Conservation (phyloP, 768 basidiomycete species). For the Leucosporidium yakuticum region DNA sequence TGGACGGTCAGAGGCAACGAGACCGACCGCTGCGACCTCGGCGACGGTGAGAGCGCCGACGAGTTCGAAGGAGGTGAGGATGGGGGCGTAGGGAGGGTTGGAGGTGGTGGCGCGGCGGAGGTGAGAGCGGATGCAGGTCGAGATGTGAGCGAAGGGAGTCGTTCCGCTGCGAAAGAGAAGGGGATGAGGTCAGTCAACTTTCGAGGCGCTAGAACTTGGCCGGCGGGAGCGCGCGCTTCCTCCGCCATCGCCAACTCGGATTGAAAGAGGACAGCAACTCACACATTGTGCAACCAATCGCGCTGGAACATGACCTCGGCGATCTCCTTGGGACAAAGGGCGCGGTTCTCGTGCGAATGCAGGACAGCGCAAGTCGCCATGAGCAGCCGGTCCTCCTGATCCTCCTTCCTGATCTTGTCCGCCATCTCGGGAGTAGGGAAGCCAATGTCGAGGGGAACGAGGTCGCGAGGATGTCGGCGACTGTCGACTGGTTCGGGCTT, state of each 20-base stretch:
- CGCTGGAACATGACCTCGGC: constrained; percentile 35
- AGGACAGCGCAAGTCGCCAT: constrained; percentile 33
- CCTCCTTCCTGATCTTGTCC: constrained; percentile 22
- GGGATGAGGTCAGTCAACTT: not conserved
- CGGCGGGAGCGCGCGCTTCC: not conserved
- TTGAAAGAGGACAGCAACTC: constrained; percentile 10
- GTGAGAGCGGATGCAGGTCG: constrained; percentile 37
- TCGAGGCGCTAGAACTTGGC: not conserved
- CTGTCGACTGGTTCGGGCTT: constrained; percentile 21
- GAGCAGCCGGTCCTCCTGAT: constrained; percentile 31
- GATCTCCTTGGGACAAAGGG: constrained; percentile 39
- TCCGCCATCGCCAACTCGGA: not conserved
- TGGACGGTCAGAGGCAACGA: constrained; percentile 34
- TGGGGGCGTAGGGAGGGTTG: constrained; percentile 27
- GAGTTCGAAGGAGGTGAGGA: constrained; percentile 38
- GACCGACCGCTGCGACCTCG: constrained; percentile 36
- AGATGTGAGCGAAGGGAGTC: constrained; percentile 38
- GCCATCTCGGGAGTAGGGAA: constrained; percentile 26
- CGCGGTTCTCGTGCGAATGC: constrained; percentile 34
- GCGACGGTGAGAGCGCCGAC: constrained; percentile 28
- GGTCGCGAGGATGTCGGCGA: constrained; percentile 24
- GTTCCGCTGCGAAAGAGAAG: constrained; percentile 28
- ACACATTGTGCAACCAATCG: constrained; percentile 37
- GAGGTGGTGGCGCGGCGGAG: constrained; percentile 25
- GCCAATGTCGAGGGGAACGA: constrained; percentile 26